phyloP scores from a whole-genome alignment of 306 rosid genomes.

The Luffa acutangula region DNA sequence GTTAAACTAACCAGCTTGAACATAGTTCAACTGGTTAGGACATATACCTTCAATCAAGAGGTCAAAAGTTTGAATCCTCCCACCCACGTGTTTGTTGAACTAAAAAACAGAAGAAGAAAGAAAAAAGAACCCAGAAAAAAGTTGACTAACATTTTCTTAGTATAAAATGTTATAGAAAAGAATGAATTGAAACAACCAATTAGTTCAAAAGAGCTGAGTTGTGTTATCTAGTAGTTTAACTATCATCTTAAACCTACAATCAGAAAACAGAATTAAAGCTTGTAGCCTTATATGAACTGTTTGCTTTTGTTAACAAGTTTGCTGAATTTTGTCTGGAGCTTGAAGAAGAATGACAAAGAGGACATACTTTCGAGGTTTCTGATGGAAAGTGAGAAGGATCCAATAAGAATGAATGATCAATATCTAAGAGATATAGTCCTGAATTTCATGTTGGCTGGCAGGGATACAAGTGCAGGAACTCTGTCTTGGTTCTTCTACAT shows the following conservation, averaged over 20 bases:
- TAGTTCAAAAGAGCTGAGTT: not conserved
- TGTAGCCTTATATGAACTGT: not conserved
- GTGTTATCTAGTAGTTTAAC: not conserved
- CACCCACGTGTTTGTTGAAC: too few species aligned
- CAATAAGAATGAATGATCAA: constrained; percentile 39
- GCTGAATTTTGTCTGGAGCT: not conserved
- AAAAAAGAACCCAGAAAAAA: too few species aligned
- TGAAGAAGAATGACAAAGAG: constrained; percentile 33
- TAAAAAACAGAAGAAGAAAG: too few species aligned
- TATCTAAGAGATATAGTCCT: constrained; percentile 60
- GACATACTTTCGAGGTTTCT: constrained; percentile 78
- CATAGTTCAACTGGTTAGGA: too few species aligned
- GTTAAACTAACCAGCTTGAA: not conserved
- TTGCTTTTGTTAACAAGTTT: not conserved
- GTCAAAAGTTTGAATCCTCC: too few species aligned
- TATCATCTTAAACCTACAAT: not conserved
- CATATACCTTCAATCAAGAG: too few species aligned
- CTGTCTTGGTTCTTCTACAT: constrained; percentile 77
- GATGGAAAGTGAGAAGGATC: constrained; percentile 50
- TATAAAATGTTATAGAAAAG: not conserved
- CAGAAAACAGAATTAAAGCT: not conserved
- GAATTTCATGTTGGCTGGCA: constrained; percentile 66
- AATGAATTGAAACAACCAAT: not conserved
- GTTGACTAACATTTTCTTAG: not conserved
- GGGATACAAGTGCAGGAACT: constrained; percentile 59